These are phyloP conservation scores for Hansenula anomala DNA, from an alignment of 1,139 yeast species.

Conservation along the genomic window DNA sequence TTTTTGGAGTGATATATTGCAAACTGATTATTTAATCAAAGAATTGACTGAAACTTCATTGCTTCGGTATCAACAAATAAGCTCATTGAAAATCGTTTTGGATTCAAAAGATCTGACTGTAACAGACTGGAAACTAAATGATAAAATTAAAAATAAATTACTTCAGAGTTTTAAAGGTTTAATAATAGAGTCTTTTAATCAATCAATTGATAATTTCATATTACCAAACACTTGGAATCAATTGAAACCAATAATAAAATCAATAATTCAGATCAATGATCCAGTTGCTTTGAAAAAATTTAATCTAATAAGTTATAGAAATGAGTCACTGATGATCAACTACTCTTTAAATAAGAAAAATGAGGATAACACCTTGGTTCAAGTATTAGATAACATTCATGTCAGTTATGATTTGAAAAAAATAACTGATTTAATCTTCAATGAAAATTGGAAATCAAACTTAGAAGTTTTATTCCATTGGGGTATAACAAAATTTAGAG, in stretches of 20 bases:
- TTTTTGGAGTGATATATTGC: slow-evolving; percentile 67
- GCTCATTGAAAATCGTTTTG: slow-evolving; percentile 27
- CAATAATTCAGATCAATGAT: slow-evolving; percentile 30
- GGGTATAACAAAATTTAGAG: slow-evolving; percentile 42
- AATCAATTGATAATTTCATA: slow-evolving; percentile 65
- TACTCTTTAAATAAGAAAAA: slow-evolving; percentile 17
- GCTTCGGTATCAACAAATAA: slow-evolving; percentile 28
- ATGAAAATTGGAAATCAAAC: slow-evolving; percentile 37
- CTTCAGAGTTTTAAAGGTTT: slow-evolving; percentile 26
- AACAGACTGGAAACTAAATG: slow-evolving; percentile 33
- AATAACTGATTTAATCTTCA: slow-evolving; percentile 12
- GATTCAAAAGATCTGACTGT: slow-evolving; percentile 30
- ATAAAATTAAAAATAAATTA: slow-evolving; percentile 24
- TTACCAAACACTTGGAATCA: slow-evolving; percentile 70
- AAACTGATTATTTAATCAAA: slow-evolving; percentile 50
- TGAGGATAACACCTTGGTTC: slow-evolving; percentile 11
- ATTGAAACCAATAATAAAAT: slow-evolving; percentile 49
- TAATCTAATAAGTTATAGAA: slow-evolving; percentile 59
- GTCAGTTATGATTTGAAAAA: slow-evolving; percentile 8
- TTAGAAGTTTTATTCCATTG: slow-evolving; percentile 40
- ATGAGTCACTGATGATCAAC: slow-evolving; percentile 65
- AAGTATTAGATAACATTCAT: slow-evolving; percentile 14
- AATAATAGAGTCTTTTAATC: slow-evolving; percentile 47
- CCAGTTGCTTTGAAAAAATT: slow-evolving; percentile 45
- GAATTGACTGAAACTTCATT: slow-evolving; percentile 55